phyloP scores from a whole-genome alignment of 2,329 filamentous ascomycete species.

The Colletotrichum neosansevieriae region DNA sequence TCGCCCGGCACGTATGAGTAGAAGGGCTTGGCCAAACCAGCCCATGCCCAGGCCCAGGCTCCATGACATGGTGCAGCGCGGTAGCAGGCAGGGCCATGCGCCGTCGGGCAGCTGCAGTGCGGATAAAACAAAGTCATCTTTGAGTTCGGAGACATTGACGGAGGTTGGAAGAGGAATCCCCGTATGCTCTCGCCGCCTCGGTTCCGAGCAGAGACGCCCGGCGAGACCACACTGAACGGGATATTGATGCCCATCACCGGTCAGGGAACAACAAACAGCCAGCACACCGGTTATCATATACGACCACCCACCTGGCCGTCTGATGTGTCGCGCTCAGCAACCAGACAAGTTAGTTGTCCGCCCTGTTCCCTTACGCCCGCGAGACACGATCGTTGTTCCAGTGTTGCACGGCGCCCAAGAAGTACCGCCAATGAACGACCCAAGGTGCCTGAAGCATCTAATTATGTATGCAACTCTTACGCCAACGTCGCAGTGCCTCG shows the following conservation, averaged over 20 bases:
- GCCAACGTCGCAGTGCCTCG: conserved; percentile 4
- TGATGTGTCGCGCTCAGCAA: conserved; percentile 5
- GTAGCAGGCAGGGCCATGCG: neutral
- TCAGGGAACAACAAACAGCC: neutral
- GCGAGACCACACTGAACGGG: neutral
- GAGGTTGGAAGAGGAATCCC: no score
- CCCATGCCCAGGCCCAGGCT: conserved; percentile 24
- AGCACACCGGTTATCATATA: neutral
- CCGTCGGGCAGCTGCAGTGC: conserved; percentile 9
- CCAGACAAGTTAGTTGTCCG: conserved; percentile 5
- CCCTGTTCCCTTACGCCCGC: neutral
- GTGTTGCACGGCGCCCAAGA: conserved; percentile 22
- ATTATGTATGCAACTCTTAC: neutral
- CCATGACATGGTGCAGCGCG: neutral
- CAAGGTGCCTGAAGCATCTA: conserved; percentile 25
- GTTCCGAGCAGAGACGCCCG: neutral
- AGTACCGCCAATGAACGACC: conserved; percentile 26
- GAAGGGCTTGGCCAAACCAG: conserved; percentile 3
- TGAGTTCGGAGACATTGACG: no score
- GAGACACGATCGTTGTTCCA: neutral
- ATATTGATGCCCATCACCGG: conserved; percentile 5
- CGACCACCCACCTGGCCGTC: no score
- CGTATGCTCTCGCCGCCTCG: neutral
- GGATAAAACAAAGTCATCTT: neutral
- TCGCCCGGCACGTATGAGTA: conserved; percentile 17